A percentile compares a stretch with the other conserved stretches of the same genome.
These are phyloP conservation scores for Debaryomyces robertsiae DNA, from an alignment of 1,139 yeast genomes.

Conservation along the genomic window DNA sequence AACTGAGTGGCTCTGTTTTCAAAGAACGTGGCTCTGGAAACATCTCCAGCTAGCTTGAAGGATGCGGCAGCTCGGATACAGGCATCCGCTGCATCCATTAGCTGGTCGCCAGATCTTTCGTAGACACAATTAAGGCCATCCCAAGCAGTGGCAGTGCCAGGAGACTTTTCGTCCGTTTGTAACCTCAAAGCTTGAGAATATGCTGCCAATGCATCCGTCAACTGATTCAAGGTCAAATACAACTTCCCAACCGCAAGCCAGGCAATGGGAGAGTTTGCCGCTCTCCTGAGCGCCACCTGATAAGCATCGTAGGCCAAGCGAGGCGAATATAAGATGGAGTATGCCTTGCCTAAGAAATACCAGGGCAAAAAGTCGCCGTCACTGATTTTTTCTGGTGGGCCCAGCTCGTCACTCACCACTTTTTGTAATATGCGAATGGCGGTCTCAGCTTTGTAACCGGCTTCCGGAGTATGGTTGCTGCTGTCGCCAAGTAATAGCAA, in stretches of 20 bases:
- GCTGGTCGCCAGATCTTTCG: slow-evolving; percentile 62
- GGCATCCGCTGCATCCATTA: slow-evolving; percentile 62
- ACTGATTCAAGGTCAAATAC: slow-evolving; percentile 58
- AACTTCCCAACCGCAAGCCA: slow-evolving; percentile 70
- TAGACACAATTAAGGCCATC: slow-evolving; percentile 66
- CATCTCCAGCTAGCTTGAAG: slow-evolving; percentile 51
- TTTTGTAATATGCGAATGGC: slow-evolving; percentile 42
- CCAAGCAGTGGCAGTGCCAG: slow-evolving; percentile 64
- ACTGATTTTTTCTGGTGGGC: slow-evolving; percentile 17
- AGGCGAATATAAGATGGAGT: slow-evolving; percentile 48
- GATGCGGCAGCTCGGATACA: slow-evolving; percentile 55
- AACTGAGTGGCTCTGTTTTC: slow-evolving; percentile 47
- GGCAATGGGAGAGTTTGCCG: slow-evolving; percentile 57
- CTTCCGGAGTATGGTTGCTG: slow-evolving; percentile 7
- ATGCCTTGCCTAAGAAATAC: slow-evolving; percentile 59
- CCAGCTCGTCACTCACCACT: slow-evolving; percentile 27
- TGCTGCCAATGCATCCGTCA: slow-evolving; percentile 68
- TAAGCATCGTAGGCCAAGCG: slow-evolving; percentile 58
- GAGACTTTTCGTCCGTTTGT: slow-evolving; percentile 50
- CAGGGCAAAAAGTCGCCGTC: slow-evolving; percentile 58
- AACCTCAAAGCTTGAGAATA: slow-evolving; percentile 64
- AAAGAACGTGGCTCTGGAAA: slow-evolving; percentile 39
- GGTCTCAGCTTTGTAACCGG: slow-evolving; percentile 16
- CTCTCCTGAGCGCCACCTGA: slow-evolving; percentile 58
- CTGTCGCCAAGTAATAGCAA: slow-evolving; percentile 33